These are phyloP conservation scores for Monosporascus sp. DNA, from an alignment of 2,329 filamentous ascomycete species.

Conservation along the genomic window DNA sequence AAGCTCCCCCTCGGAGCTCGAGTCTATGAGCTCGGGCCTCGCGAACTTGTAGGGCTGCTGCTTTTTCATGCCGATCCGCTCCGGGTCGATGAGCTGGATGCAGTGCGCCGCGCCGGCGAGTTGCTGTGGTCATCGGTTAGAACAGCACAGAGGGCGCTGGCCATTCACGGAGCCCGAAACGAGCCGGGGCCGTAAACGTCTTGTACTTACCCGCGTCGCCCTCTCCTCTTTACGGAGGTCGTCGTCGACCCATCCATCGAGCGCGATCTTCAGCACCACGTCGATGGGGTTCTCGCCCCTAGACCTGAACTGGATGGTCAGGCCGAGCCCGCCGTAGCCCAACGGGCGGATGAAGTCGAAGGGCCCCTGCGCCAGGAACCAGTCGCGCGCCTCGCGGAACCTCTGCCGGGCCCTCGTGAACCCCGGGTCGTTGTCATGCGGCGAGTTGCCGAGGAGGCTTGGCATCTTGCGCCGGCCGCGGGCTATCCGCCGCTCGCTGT, in stretches of 20 bases:
- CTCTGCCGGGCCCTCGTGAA: neutral
- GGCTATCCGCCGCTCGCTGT: neutral
- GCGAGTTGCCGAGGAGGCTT: neutral
- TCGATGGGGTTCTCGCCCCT: neutral
- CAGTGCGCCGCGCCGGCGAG: conserved; percentile 12
- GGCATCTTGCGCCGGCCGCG: neutral
- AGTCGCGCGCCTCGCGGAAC: neutral
- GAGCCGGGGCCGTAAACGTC: no score
- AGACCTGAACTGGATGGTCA: conserved; percentile 4
- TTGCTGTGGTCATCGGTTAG: conserved; percentile 3
- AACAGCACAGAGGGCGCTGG: neutral
- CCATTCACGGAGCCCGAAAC: neutral
- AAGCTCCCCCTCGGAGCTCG: conserved; percentile 2
- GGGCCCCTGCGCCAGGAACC: neutral
- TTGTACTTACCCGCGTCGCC: conserved; percentile 2
- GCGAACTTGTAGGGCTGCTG: conserved; percentile 3
- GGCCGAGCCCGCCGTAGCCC: conserved; percentile 8
- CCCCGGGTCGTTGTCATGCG: neutral
- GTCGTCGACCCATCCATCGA: neutral
- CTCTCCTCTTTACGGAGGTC: conserved; percentile 1
- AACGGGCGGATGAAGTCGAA: conserved; percentile 2
- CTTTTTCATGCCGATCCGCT: neutral
- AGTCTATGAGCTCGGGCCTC: neutral
- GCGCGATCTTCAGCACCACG: conserved; percentile 6
- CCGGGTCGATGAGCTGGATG: conserved; percentile 8